Conservation (phyloP, 1,284 basidiomycete species). For the Ustilago lituana region DNA sequence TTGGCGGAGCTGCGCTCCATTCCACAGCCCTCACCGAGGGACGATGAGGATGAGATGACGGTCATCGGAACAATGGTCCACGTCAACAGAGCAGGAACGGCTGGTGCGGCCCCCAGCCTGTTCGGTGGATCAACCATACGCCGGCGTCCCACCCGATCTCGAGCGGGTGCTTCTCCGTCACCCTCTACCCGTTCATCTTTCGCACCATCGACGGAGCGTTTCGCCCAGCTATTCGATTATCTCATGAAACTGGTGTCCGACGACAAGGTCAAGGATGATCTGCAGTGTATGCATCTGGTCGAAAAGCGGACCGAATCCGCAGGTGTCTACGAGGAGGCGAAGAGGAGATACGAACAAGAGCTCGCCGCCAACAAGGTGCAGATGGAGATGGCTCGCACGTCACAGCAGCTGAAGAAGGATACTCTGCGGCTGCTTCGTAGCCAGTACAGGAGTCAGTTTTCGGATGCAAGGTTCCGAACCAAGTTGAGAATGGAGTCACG, state of each 20-base stretch:
- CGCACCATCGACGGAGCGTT: background rate
- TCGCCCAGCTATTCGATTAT: background rate
- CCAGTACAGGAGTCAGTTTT: background rate
- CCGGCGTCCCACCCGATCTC: too few relatives aligned
- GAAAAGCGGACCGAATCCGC: background rate
- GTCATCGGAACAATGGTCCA: background rate
- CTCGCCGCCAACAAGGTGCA: background rate
- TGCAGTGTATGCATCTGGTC: background rate
- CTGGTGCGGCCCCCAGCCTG: background rate
- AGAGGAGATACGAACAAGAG: background rate
- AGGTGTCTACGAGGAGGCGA: background rate
- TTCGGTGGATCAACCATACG: too few relatives aligned
- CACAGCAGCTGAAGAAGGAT: constrained; percentile 7
- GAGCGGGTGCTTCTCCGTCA: too few relatives aligned
- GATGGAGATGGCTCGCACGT: background rate
- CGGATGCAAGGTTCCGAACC: background rate
- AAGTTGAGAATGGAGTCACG: background rate
- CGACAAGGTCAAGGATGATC: constrained; percentile 9
- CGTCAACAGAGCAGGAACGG: background rate
- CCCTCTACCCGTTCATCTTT: background rate
- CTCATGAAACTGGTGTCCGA: constrained; percentile 2
- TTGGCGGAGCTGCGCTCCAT: background rate
- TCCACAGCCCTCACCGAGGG: background rate
- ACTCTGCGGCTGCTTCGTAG: constrained; percentile 8
- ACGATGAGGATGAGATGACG: too few relatives aligned